A percentile compares a stretch with the other conserved stretches of the same genome.
phyloP scores from a whole-genome alignment of 1,139 yeast species.

The Pichia sp. region DNA sequence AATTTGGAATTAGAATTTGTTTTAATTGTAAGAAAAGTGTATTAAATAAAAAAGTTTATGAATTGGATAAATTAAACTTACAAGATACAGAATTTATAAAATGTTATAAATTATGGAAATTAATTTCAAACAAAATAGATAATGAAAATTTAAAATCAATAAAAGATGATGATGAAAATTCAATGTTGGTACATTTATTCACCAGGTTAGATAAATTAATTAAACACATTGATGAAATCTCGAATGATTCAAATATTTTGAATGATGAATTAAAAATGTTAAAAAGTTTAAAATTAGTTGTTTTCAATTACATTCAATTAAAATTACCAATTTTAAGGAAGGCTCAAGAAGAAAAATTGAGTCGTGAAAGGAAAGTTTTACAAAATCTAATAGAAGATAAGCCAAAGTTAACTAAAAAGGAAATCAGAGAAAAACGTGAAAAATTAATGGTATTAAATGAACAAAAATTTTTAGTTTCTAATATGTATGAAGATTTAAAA shows the following conservation, averaged over 20 bases:
- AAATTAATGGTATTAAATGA: constrained; percentile 83
- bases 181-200: constrained; percentile 15
- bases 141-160: constrained; percentile 25
- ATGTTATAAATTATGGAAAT: constrained; percentile 33
- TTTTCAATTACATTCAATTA: constrained; percentile 46
- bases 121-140: constrained; percentile 34
- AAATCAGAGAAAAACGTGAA: constrained; percentile 59
- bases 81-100: constrained; percentile 27
- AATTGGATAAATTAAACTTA: constrained; percentile 31
- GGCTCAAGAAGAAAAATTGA: constrained; percentile 24
- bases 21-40: constrained; percentile 58
- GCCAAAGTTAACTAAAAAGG: constrained; percentile 38
- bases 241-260: constrained; percentile 5
- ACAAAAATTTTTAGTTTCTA: constrained; percentile 65
- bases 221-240: constrained; percentile 14
- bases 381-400: constrained; percentile 9
- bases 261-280: constrained; percentile 34
- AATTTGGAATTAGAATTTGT: constrained; percentile 49
- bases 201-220: constrained; percentile 20
- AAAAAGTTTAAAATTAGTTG: constrained; percentile 39
- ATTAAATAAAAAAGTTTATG: constrained; percentile 49
- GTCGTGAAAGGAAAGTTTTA: constrained; percentile 8
- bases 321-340: constrained; percentile 48
- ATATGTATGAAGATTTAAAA: constrained; percentile 56
- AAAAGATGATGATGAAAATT: constrained; percentile 9